Evolutionary conservation across 1,284 basidiomycete species (phyloP), one percentile per base, ranked within the genome.

Genomic region (Pseudozyma pruni): DNA sequence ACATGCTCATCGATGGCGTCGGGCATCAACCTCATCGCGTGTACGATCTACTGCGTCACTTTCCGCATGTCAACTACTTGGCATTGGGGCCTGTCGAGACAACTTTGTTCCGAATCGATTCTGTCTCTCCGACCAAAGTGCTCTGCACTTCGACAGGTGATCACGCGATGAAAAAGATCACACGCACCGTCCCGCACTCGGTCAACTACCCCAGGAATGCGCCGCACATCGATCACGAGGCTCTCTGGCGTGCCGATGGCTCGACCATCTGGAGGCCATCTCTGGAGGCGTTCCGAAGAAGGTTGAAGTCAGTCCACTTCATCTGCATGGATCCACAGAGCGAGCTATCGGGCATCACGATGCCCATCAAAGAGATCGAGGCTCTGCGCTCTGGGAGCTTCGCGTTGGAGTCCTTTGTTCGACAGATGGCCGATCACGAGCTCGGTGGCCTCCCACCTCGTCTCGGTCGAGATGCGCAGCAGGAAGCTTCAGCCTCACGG

Each of bases 341-440:
- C 48, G 52, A 53, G 44, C 35, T 72, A 5, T 55, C 71, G 3
- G 74, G 74, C 2, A 33, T 63, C 3, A 54, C 67, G 1, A 71
- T 76, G 67, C 74, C 71, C 0, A 39, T 69, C 4, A 17, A 19
- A 9, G 22, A 50, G 16, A 48, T 76, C 8, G 70, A 66, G 17
- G 35, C 47, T 0, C 13, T 76, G 22, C 56, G 63, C 14, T 40
- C 51, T 9, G 74, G 74, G 7, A 72, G 72, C 50, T 33, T 58
- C 23, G 55, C 46, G 0, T 3, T 23, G 0, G 0, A 1, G 1
- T 34, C 41, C 22, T n/a, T 50, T 31, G 32, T 50, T 29, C 55
- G 27, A 2, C 29, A 17, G 34, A 29, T 35, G 17, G 47, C 29
- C n/a, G 31, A 49, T 23, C 35, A 40, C 31, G 29, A 41, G 11